These are phyloP conservation scores for Thielaviopsis populi DNA, from an alignment of 2,329 filamentous ascomycete genomes.

Conservation along the genomic window DNA sequence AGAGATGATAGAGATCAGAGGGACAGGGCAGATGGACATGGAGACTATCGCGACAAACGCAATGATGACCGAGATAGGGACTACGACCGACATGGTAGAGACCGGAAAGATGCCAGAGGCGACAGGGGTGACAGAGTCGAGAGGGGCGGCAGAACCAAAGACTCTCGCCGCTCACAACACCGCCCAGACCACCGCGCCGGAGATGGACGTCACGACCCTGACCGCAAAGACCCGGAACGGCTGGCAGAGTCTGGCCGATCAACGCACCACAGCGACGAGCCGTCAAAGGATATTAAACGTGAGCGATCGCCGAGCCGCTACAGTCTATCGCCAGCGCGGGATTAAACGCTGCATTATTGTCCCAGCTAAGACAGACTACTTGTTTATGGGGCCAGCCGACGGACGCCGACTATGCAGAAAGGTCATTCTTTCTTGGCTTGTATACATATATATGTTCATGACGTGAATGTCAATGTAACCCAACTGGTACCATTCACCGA, in stretches of 20 bases:
- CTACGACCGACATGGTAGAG: not conserved
- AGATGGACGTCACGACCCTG: not conserved
- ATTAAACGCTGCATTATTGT: not conserved
- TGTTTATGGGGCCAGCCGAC: not conserved
- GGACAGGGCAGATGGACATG: not conserved
- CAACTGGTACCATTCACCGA: not conserved
- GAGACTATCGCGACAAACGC: not conserved
- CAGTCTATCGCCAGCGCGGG: not conserved
- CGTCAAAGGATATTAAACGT: not conserved
- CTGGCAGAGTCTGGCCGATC: not conserved
- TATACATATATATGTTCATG: not conserved
- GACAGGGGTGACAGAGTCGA: too few species aligned
- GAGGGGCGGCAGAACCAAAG: too few species aligned
- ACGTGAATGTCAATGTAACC: not conserved
- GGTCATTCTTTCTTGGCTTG: not conserved
- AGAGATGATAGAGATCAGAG: constrained; percentile 2
- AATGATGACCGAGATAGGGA: not conserved
- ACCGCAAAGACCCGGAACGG: not conserved
- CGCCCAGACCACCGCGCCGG: not conserved
- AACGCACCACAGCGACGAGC: not conserved
- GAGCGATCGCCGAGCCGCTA: not conserved
- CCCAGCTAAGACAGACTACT: not conserved
- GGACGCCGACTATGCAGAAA: not conserved
- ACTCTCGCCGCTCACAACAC: not conserved
- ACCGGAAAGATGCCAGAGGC: not conserved